phyloP scores from a whole-genome alignment of 2,329 filamentous ascomycete genomes.

The Cladosporium sp. region DNA sequence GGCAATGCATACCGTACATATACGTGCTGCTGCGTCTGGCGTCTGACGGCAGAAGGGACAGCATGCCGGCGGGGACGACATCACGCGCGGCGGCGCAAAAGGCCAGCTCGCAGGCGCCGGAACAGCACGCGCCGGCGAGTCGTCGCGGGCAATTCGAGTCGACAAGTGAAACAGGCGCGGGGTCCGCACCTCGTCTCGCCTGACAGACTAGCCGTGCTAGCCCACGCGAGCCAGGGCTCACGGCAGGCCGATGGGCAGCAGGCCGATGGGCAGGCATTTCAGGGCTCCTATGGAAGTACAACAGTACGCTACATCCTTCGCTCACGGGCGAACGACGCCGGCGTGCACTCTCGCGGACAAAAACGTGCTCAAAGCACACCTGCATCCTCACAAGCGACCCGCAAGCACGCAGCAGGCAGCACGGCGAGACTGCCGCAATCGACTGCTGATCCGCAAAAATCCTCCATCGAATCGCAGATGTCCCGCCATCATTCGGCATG shows the following conservation, averaged over 20 bases:
- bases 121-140: not conserved
- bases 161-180: constrained; percentile 2
- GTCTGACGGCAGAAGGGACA: not conserved
- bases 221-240: constrained; percentile 1
- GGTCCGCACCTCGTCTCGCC: not conserved
- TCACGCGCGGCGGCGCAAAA: not conserved
- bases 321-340: not conserved
- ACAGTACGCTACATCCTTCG: not conserved
- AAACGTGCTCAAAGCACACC: not conserved
- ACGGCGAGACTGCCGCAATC: not conserved
- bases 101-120: not conserved
- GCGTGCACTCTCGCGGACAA: no score
- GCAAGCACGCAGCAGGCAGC: no score
- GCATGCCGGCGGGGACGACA: not conserved
- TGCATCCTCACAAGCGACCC: not conserved
- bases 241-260: not conserved
- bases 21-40: not conserved
- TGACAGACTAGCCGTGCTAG: no score
- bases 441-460: not conserved
- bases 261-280: no score
- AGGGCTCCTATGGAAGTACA: no score
- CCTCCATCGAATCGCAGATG: not conserved
- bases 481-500: not conserved
- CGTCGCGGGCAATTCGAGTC: not conserved
- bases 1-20: not conserved